Conservation (phyloP, 257 asterid species). For the Perilla frutescens region DNA sequence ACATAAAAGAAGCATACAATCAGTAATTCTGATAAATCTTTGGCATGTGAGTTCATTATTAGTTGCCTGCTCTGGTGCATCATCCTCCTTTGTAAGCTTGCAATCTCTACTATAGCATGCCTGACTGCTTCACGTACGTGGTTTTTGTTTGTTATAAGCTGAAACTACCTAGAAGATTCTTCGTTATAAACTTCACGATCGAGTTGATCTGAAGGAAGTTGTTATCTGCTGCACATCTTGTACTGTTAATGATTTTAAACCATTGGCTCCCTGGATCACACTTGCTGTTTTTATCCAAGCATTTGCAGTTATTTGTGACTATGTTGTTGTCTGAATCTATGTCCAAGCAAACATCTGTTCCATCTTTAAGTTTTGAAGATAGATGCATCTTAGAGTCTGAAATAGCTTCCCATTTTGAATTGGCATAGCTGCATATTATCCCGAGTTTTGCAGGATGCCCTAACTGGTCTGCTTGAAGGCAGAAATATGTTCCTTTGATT, state of each 20-base stretch:
- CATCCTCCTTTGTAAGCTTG: conserved; percentile 15
- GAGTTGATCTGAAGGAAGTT: conserved; percentile 41
- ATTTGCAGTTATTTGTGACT: conserved; percentile 77
- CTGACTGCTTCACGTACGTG: conserved; percentile 6
- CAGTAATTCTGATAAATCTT: neutral
- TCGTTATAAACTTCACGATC: conserved; percentile 39
- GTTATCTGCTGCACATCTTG: conserved; percentile 48
- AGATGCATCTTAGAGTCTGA: conserved; percentile 93
- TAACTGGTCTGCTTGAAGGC: conserved; percentile 66
- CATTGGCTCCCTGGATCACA: conserved; percentile 97
- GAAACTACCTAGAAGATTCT: conserved; percentile 42
- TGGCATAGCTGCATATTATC: conserved; percentile 48
- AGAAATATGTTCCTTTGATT: conserved; percentile 66
- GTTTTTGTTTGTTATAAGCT: conserved; percentile 25
- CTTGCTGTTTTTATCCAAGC: conserved; percentile 58
- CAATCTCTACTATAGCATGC: conserved; percentile 12
- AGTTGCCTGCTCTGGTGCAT: neutral
- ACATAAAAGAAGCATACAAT: neutral
- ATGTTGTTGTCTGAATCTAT: conserved; percentile 59
- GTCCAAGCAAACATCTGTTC: conserved; percentile 73
- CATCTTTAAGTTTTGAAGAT: conserved; percentile 67
- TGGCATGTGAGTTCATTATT: neutral
- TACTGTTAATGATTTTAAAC: conserved; percentile 89
- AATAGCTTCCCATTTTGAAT: conserved; percentile 77
- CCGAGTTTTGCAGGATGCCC: conserved; percentile 81